Conservation (phyloP, 2,329 filamentous ascomycete species). For the Phoma sp. region DNA sequence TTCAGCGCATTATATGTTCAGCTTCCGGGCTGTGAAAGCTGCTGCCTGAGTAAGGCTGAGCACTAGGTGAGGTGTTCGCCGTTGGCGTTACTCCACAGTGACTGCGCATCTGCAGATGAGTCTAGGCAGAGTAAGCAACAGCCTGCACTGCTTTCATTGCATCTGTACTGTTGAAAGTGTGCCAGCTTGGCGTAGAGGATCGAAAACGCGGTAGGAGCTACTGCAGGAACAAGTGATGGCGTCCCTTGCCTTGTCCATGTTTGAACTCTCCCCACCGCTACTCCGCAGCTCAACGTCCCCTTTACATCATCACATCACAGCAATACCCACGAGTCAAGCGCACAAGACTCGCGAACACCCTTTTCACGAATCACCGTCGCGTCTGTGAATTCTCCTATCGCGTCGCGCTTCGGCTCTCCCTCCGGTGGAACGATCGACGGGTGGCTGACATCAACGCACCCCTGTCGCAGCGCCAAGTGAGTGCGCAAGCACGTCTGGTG, state of each 20-base stretch:
- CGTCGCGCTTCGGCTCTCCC: constrained; percentile 5
- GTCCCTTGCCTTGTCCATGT: constrained; percentile 20
- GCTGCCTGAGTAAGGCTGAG: constrained; percentile 25
- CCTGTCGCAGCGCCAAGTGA: constrained; percentile 42
- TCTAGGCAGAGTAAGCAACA: not conserved
- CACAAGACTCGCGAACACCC: constrained; percentile 1
- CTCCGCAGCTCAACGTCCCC: constrained; percentile 1
- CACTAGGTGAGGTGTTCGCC: constrained; percentile 1
- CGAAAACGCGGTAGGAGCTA: constrained; percentile 3
- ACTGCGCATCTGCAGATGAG: not conserved
- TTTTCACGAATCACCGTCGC: constrained; percentile 1
- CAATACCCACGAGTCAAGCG: constrained; percentile 10
- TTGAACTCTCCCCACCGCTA: constrained; percentile 16
- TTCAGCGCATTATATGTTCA: constrained; percentile 3
- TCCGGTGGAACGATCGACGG: constrained; percentile 13
- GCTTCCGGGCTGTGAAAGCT: constrained; percentile 19
- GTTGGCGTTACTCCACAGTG: constrained; percentile 9
- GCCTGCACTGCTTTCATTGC: not conserved
- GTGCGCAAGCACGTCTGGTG: constrained; percentile 22
- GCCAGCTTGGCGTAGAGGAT: not conserved
- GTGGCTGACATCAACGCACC: constrained; percentile 20
- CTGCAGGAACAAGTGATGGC: constrained; percentile 16
- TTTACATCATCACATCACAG: constrained; percentile 13
- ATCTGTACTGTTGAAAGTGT: not conserved
- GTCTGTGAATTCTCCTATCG: constrained; percentile 3